phyloP scores from a whole-genome alignment of 2,329 filamentous ascomycete genomes.

The Aspergillus brasiliensis region DNA sequence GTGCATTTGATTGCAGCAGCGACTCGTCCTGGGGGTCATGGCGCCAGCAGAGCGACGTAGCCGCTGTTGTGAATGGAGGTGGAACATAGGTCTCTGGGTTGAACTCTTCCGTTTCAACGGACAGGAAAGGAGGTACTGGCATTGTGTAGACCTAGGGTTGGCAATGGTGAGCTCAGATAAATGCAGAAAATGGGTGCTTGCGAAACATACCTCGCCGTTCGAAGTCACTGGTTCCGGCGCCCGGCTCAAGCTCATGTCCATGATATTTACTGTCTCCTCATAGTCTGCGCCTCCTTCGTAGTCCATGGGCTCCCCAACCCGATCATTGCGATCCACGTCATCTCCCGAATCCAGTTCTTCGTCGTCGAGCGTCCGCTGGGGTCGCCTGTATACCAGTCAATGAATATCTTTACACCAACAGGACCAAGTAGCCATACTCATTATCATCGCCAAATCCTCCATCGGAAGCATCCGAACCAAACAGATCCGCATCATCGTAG shows the following conservation, averaged over 20 bases:
- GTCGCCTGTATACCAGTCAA: constrained; percentile 29
- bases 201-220: constrained; percentile 40
- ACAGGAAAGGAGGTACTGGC: constrained; percentile 65
- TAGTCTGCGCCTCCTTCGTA: constrained; percentile 43
- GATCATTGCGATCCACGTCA: constrained; percentile 60
- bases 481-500: constrained; percentile 46
- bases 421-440: constrained; percentile 29
- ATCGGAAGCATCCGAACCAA: constrained; percentile 50
- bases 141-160: constrained; percentile 58
- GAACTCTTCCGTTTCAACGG: constrained; percentile 63
- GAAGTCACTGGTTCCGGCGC: constrained; percentile 58
- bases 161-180: neutral
- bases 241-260: constrained; percentile 59
- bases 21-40: constrained; percentile 61
- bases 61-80: constrained; percentile 64
- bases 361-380: constrained; percentile 57
- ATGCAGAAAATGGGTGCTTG: neutral
- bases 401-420: neutral
- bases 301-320: constrained; percentile 50
- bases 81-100: constrained; percentile 62
- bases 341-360: constrained; percentile 66
- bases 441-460: constrained; percentile 35
- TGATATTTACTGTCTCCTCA: constrained; percentile 53
- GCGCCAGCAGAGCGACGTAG: constrained; percentile 67
- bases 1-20: constrained; percentile 65